phyloP scores from a whole-genome alignment of 2,329 filamentous ascomycete species.

The Arthrobotrys iridis region DNA sequence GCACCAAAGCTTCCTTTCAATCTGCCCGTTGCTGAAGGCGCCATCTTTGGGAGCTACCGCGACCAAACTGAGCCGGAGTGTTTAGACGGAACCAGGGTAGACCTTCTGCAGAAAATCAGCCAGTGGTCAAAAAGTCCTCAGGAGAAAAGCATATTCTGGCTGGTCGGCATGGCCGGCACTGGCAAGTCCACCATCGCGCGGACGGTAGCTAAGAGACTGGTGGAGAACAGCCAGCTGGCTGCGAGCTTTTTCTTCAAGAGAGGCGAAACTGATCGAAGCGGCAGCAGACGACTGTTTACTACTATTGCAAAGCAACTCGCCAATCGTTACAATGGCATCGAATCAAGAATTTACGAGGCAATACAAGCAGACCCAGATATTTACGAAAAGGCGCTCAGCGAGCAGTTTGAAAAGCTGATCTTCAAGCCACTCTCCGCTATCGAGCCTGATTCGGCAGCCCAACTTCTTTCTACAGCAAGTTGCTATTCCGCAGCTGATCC shows the following conservation, averaged over 20 bases:
- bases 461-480: too few relatives aligned
- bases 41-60: constrained; percentile 55
- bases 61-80: constrained; percentile 56
- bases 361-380: constrained; percentile 1
- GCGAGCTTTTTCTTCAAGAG: constrained; percentile 56
- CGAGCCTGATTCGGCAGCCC: background rate
- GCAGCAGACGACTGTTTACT: constrained; percentile 9
- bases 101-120: constrained; percentile 55
- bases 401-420: constrained; percentile 64
- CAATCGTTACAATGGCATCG: background rate
- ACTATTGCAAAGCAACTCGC: constrained; percentile 23
- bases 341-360: background rate
- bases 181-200: constrained; percentile 30
- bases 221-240: constrained; percentile 24
- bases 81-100: constrained; percentile 56
- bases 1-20: too few relatives aligned
- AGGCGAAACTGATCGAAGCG: constrained; percentile 28
- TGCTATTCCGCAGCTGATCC: too few relatives aligned
- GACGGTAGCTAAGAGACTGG: constrained; percentile 52
- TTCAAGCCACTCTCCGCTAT: constrained; percentile 59
- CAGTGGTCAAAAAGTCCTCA: constrained; percentile 31
- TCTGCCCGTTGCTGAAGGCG: constrained; percentile 43
- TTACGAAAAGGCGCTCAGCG: constrained; percentile 56
- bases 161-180: constrained; percentile 61
- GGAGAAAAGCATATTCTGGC: constrained; percentile 59